Conservation (phyloP, 495 filamentous ascomycete species). For the Talaromyces thailandensis region DNA sequence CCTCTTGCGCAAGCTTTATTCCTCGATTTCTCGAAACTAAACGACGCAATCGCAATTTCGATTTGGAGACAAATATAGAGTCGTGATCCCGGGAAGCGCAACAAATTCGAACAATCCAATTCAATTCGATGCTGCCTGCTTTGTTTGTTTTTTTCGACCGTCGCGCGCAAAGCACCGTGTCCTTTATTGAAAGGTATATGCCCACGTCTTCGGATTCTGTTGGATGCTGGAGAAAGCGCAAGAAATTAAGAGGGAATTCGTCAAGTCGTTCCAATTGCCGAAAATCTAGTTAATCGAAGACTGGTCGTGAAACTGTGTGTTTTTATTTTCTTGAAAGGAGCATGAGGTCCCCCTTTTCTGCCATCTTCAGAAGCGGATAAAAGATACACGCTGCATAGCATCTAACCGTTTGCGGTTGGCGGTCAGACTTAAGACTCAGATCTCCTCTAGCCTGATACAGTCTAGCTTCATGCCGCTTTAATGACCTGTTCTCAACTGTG, state of each 20-base stretch:
- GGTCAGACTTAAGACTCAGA: neutral
- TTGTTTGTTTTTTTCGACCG: neutral
- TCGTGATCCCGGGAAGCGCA: neutral
- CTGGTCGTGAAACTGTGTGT: neutral
- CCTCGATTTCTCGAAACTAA: neutral
- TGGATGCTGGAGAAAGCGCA: neutral
- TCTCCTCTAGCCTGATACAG: neutral
- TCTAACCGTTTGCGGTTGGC: conserved; percentile 5
- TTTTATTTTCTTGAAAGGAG: neutral
- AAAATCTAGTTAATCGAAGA: neutral
- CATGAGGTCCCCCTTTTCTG: conserved; percentile 5
- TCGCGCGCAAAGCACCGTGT: neutral
- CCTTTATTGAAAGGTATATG: neutral
- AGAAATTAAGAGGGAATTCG: neutral
- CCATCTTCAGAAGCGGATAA: conserved; percentile 6
- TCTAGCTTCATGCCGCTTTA: neutral
- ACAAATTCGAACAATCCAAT: neutral
- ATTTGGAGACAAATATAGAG: neutral
- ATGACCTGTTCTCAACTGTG: too few relatives aligned
- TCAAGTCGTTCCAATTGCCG: neutral
- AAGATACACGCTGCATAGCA: neutral
- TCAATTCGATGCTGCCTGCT: neutral
- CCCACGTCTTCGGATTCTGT: neutral
- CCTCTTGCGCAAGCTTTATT: neutral
- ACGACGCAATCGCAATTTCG: neutral